Conservation (phyloP, 1,284 basidiomycete genomes). For the Ceraceosorus guamensis region DNA sequence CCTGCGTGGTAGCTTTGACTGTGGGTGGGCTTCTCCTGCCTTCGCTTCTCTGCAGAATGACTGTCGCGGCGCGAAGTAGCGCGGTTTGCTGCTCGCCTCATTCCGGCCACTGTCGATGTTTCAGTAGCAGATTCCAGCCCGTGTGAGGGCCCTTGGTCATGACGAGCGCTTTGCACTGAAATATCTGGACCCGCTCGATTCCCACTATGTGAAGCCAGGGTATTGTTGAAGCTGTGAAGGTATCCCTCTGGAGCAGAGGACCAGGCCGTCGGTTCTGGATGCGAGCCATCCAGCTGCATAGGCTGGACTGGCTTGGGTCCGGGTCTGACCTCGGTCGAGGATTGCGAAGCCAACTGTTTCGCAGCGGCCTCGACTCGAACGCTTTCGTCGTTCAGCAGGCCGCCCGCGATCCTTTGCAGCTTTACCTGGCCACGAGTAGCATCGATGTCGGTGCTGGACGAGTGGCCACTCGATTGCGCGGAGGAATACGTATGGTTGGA, state of each 20-base stretch:
- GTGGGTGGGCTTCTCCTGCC: constrained; percentile 10
- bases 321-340: neutral
- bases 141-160: constrained; percentile 3
- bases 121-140: constrained; percentile 11
- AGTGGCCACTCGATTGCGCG: neutral
- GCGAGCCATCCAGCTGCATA: constrained; percentile 5
- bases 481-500: too few species aligned
- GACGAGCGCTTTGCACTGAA: too few species aligned
- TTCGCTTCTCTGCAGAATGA: constrained; percentile 9
- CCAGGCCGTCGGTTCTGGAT: constrained; percentile 16
- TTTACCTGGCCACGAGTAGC: neutral
- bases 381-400: neutral
- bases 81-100: constrained; percentile 29
- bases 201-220: constrained; percentile 15
- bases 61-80: constrained; percentile 23
- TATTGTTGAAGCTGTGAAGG: constrained; percentile 15
- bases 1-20: constrained; percentile 27
- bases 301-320: constrained; percentile 30
- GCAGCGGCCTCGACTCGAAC: neutral
- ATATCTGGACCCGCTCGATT: neutral
- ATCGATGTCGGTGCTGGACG: neutral
- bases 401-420: neutral
- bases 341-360: neutral
- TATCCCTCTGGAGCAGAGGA: constrained; percentile 23
- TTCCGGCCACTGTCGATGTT: constrained; percentile 24